Conservation (phyloP, 1,284 basidiomycete species). For the Caloboletus firmus region DNA sequence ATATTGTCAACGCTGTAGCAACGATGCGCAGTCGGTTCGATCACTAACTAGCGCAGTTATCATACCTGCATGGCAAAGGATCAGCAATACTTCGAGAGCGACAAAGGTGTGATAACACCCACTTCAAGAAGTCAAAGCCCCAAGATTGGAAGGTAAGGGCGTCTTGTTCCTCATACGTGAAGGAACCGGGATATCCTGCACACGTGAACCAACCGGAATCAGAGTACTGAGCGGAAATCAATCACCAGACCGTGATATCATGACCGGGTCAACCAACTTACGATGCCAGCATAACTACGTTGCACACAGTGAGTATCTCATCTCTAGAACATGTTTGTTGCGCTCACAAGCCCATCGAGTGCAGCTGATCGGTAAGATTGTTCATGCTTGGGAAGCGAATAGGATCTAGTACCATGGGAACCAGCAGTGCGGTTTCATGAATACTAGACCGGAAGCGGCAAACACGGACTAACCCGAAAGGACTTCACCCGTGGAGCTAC, state of each 20-base stretch:
- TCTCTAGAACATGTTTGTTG: not conserved
- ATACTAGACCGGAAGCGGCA: constrained; percentile 30
- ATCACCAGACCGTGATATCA: not conserved
- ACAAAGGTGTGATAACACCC: constrained; percentile 19
- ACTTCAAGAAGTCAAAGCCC: constrained; percentile 63
- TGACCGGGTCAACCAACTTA: constrained; percentile 24
- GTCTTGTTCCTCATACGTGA: constrained; percentile 30
- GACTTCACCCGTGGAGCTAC: constrained; percentile 47
- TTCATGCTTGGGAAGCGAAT: constrained; percentile 45
- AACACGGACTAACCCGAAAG: constrained; percentile 38
- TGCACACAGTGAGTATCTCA: not conserved
- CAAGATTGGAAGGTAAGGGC: constrained; percentile 42
- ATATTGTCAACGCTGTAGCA: constrained; percentile 10
- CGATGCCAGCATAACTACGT: constrained; percentile 51
- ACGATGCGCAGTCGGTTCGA: not conserved
- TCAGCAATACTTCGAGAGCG: not conserved
- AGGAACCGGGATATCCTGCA: constrained; percentile 31
- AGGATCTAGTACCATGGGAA: constrained; percentile 16
- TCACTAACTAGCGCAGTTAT: constrained; percentile 49
- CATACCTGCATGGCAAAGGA: constrained; percentile 41
- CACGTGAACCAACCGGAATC: constrained; percentile 38
- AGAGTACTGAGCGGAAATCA: constrained; percentile 25
- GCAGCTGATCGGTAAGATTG: constrained; percentile 49
- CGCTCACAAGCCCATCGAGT: constrained; percentile 52
- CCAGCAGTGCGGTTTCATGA: constrained; percentile 31